Evolutionary conservation across 768 basidiomycete genomes (phyloP).

Genomic region (Trichaptum fuscoviolaceum): DNA sequence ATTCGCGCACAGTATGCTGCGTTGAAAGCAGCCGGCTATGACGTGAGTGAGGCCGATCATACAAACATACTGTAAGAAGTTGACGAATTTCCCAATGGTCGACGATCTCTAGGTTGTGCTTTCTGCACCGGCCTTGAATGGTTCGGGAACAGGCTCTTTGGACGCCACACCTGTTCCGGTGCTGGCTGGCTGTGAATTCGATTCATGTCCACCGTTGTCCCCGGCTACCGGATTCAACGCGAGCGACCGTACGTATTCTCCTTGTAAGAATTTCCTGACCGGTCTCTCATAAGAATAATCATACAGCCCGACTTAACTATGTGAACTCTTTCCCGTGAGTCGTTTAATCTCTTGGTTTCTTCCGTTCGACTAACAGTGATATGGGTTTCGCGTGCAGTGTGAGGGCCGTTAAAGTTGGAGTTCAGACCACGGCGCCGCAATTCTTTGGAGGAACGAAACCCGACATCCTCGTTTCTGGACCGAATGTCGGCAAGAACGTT

Average conservation of each 20-base stretch:
- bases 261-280: not conserved
- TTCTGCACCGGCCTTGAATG: constrained; percentile 40
- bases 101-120: constrained; percentile 32
- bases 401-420: constrained; percentile 32
- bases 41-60: constrained; percentile 23
- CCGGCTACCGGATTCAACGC: constrained; percentile 38
- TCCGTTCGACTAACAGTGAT: not conserved
- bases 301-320: constrained; percentile 34
- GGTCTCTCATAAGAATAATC: not conserved
- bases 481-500: constrained; percentile 23
- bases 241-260: constrained; percentile 29
- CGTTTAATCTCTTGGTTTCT: not conserved
- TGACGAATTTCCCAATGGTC: not conserved
- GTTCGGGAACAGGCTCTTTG: constrained; percentile 42
- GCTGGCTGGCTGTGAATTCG: constrained; percentile 35
- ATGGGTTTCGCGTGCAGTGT: constrained; percentile 20
- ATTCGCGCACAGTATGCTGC: constrained; percentile 38
- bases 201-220: constrained; percentile 36
- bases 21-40: constrained; percentile 32
- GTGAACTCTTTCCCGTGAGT: constrained; percentile 37
- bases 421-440: constrained; percentile 31
- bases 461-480: constrained; percentile 34
- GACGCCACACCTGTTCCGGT: constrained; percentile 26
- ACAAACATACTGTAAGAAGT: too few species aligned
- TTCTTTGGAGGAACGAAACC: constrained; percentile 27